Evolutionary conservation across 1,284 basidiomycete species (phyloP), one percentile per base, ranked within the genome.

Genomic region (Mycosarcoma mackinlayi): DNA sequence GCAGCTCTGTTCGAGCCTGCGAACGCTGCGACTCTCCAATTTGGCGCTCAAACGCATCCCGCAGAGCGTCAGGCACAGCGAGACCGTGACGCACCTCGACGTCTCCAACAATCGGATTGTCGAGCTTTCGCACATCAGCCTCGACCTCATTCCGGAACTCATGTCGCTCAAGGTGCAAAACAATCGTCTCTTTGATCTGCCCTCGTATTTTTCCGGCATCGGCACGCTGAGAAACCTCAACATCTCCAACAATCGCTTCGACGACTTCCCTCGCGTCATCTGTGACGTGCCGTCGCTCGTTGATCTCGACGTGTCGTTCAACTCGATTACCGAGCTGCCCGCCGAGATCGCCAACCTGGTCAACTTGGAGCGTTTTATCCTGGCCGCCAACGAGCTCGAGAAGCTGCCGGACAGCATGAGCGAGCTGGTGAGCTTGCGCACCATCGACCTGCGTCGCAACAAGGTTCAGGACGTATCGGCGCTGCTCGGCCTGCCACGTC

Each of bases 211-310:
- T 75, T 87, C 89, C 3, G 86, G 89, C 18, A 86, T 98, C 73
- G 86, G 87, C 34, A 84, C 86, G 45, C 87, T 98, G 50, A 88
- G 88, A 53, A 89, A 89, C 44, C 87, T 98, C 76, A 96, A 98
- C 84, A 91, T 99, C 67, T 96, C 93, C 46, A 98, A 98, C 85
- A 99, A 98, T 86, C 93, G 93, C 80, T 94, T 98, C 82, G 88
- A 88, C 39, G 84, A 82, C n/a, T 87, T 98, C 59, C 94, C 95
- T 0, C 66, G 85, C 0, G 90, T 92, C 23, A 87, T 98, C 18
- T 90, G 88, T 81, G 86, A 90, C 60, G 88, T 98, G 80, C 85
- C 86, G 6, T 87, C 86, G 18, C 87, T 98, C 25, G 85, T 88
- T 28, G 92, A 95, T 75, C 88, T 99, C 19, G 95, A 98, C 81